Evolutionary conservation across 169 alveolate genomes (phyloP).

Genomic region (Cryptosporidium bovis): DNA sequence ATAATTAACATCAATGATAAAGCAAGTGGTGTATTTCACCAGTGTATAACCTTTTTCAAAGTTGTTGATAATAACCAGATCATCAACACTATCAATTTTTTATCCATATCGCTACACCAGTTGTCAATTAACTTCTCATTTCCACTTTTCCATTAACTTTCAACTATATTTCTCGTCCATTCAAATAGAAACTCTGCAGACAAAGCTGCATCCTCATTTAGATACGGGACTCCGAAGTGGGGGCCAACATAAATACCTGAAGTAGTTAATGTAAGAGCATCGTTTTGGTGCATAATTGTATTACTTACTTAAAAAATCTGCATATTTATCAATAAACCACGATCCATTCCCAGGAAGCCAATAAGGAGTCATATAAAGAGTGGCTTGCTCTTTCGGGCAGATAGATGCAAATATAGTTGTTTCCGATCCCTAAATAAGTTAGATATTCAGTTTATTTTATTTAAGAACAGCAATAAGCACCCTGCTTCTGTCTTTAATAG

Average conservation of each 20-base stretch:
- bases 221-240: constrained; percentile 38
- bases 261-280: not conserved
- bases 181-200: constrained; percentile 68
- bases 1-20: too few relatives aligned
- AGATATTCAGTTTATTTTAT: too few relatives aligned
- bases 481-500: constrained; percentile 5
- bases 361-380: constrained; percentile 62
- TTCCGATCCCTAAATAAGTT: constrained; percentile 30
- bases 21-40: too few relatives aligned
- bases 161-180: constrained; percentile 24
- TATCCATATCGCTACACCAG: too few relatives aligned
- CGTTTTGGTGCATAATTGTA: not conserved
- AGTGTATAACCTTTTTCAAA: too few relatives aligned
- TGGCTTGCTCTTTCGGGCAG: constrained; percentile 63
- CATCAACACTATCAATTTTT: too few relatives aligned
- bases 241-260: constrained; percentile 62
- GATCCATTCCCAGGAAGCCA: constrained; percentile 74
- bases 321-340: constrained; percentile 39
- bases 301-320: constrained; percentile 59
- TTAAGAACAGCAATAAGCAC: not conserved
- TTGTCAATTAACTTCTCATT: too few relatives aligned
- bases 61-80: too few relatives aligned
- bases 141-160: too few relatives aligned
- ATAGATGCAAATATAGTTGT: constrained; percentile 64
- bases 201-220: constrained; percentile 55